Conservation (phyloP, 2,329 filamentous ascomycete genomes). For the Aspergillus terreus region DNA sequence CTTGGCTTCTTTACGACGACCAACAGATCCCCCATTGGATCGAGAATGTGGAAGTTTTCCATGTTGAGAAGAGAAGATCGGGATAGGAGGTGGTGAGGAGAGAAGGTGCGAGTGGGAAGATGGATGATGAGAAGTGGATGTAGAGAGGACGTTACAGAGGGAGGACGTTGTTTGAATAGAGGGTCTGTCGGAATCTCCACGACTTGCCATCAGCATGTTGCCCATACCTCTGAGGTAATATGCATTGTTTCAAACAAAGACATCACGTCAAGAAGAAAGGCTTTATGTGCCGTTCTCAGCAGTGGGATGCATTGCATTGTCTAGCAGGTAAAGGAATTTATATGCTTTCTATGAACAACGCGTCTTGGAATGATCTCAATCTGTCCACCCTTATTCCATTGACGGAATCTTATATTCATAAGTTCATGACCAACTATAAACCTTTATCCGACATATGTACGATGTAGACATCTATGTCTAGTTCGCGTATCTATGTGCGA, state of each 20-base stretch:
- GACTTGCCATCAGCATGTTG: too few relatives aligned
- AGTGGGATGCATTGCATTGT: too few relatives aligned
- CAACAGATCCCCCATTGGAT: conserved; percentile 6
- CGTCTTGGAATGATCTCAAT: not conserved
- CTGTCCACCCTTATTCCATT: not conserved
- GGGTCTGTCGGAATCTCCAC: too few relatives aligned
- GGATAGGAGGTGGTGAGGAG: too few relatives aligned
- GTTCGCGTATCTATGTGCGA: not conserved
- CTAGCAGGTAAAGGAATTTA: not conserved
- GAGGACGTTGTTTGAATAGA: too few relatives aligned
- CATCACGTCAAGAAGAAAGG: not conserved
- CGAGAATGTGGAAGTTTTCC: not conserved
- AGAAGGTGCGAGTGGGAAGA: too few relatives aligned
- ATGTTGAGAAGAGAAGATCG: too few relatives aligned
- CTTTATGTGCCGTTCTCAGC: too few relatives aligned
- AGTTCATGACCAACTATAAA: conserved; percentile 10
- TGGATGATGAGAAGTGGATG: too few relatives aligned
- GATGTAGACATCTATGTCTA: not conserved
- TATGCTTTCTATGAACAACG: not conserved
- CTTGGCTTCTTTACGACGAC: not conserved
- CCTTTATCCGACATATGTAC: not conserved
- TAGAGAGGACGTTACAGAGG: too few relatives aligned
- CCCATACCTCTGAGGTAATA: too few relatives aligned
- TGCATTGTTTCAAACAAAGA: too few relatives aligned
- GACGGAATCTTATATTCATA: conserved; percentile 5